Percentiles rank a stretch among this genome's conserved stretches.
Conservation (phyloP, 1,139 yeast genomes). For the Kazachstania sp. region DNA sequence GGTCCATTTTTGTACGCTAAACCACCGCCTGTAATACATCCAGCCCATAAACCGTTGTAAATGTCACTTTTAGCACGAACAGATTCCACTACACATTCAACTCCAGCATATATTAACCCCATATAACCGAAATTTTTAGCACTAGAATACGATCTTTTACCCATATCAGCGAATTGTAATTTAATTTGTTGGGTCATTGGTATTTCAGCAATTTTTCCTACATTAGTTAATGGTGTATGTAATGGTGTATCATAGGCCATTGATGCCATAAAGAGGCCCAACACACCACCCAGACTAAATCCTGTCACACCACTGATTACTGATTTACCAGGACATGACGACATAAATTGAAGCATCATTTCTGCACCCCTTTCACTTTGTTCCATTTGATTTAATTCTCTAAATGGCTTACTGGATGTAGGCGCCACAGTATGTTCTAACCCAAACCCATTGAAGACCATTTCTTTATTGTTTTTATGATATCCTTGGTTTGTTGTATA, state of each 20-base stretch:
- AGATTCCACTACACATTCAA: conserved; percentile 80
- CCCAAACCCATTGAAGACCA: conserved; percentile 37
- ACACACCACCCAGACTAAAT: conserved; percentile 89
- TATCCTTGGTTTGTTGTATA: background rate
- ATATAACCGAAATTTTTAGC: conserved; percentile 94
- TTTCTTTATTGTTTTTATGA: conserved; percentile 12
- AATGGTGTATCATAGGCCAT: conserved; percentile 40
- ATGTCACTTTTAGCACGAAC: conserved; percentile 81
- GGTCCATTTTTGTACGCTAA: conserved; percentile 90
- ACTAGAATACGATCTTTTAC: conserved; percentile 69
- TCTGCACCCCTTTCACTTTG: conserved; percentile 90
- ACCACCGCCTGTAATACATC: conserved; percentile 96
- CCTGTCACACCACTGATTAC: conserved; percentile 90
- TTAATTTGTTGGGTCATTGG: conserved; percentile 93
- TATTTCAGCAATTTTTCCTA: conserved; percentile 56
- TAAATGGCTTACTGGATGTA: conserved; percentile 38
- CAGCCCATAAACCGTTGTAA: conserved; percentile 86
- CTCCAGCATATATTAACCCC: conserved; percentile 89
- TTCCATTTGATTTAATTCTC: conserved; percentile 81
- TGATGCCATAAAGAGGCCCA: conserved; percentile 94
- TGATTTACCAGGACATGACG: conserved; percentile 95
- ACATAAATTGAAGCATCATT: conserved; percentile 74
- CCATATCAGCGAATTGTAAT: conserved; percentile 87
- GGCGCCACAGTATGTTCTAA: conserved; percentile 31
- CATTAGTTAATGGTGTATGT: conserved; percentile 37